Base-by-base conservation (phyloP, 768 basidiomycete species). In the Tricholoma furcatifolium region DNA sequence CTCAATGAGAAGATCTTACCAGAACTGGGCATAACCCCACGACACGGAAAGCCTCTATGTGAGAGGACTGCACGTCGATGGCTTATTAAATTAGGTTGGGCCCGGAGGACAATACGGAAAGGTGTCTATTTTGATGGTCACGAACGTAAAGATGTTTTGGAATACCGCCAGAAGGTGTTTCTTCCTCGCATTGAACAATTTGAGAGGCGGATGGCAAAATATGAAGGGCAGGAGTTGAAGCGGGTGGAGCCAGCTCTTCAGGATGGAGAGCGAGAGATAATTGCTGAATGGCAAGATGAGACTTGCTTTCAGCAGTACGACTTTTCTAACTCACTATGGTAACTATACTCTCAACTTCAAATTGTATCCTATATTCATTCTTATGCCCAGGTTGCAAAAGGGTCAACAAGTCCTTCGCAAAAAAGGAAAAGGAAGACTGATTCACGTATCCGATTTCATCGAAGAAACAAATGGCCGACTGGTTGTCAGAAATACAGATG, bases 381-480 rank as follows among this genome's bases (percentile, higher is more conserved):
- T n/a, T n/a, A 27, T 27, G 3, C n/a, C 20, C 42, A 43, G 50
- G 49, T 9, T 51, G 12, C n/a, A 21, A 18, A 24, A 43, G 10
- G 50, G 32, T 4, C 15, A 51, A 35, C 50, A 51, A 31, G 69
- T 74, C 41, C 24, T 41, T 11, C 50, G 47, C 10, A 65, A 68
- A 51, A 70, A 74, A 51, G 63, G 67, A 9, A 54, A 55, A 11
- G 73, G 73, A 11, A 54, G 54, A 77, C 75, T 45, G 70, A 66
- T 65, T 70, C 72, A 38, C 68, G 70, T 9, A 47, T 68, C 8
- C 60, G 62, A 40, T 65, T 70, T 6, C 70, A 75, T 67, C 47
- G 69, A 40, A 75, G 66, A 64, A 30, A 23, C 75, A 71, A 74
- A 74, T 75, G 52, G 57, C 45, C 8, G 42, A 58, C 6, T 73